Evolutionary conservation across 768 basidiomycete species (phyloP), one percentile per base, ranked within the genome.

Genomic region (Lyophyllum semitale): DNA sequence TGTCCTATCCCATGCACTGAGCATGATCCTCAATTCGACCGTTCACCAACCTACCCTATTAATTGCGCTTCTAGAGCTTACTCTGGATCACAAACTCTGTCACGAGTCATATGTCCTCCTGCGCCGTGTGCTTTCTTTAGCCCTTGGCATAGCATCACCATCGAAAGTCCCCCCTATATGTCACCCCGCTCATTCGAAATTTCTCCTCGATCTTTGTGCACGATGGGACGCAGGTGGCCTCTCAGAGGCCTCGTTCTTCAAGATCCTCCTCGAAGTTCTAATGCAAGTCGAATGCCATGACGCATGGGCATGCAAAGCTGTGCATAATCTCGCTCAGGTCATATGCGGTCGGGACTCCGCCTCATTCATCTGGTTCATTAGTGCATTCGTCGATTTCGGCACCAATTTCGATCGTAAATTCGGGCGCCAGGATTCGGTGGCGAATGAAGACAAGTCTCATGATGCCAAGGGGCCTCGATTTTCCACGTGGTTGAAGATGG

Each of bases 1-100:
- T 18, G 59, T 86, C 18, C 62, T 81, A 4, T 76, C 83, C 0
- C 83, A 87, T 62, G 80, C 84, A 8, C 64, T 85, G 7, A 73
- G 71, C 22, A 63, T 84, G 26, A 71, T 83, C 13, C 64, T 85
- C 37, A 68, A 68, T 22, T 66, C 68, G 3, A 83, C 78, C 54
- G 70, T 76, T 4, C 75, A 70, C 45, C 73, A 83, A 57, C 76
- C 78, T 27, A 80, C 81, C 6, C 73, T 87, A 12, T 63, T 83
- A 26, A 73, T 67, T 44, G 64, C 72, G 30, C 73, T 87, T 1
- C 73, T 87, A 1, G 78, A 84, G n/a, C 65, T 81, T n/a, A 73
- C 77, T 33, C 64, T 84, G 11, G 61, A 72, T n/a, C 72, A 77
- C 54, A 63, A 70, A 26, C 71, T 87, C 5, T 50, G 66, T 5